Conservation (phyloP, 331 rosid species). For the Saraca asoca region DNA sequence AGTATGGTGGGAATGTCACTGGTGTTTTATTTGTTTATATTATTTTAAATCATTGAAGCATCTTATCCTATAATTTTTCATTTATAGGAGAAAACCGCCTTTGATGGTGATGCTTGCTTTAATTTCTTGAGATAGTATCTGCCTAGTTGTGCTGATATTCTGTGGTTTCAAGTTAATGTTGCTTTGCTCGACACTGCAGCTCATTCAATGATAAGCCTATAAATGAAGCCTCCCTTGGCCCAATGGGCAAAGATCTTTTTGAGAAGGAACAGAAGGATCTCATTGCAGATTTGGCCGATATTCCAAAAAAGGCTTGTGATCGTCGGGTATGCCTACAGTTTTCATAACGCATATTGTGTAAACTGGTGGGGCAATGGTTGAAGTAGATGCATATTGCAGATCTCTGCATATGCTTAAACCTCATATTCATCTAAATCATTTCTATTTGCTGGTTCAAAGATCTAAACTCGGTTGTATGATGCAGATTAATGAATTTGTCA, state of each 20-base stretch:
- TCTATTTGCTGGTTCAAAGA: not conserved
- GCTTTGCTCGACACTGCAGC: conserved; percentile 37
- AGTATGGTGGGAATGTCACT: no score
- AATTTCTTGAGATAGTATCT: no score
- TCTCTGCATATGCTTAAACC: not conserved
- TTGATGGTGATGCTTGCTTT: no score
- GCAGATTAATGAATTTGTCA: conserved; percentile 93
- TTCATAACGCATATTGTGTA: not conserved
- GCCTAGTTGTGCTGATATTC: no score
- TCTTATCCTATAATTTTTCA: no score
- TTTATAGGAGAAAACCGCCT: no score
- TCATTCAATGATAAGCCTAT: conserved; percentile 82
- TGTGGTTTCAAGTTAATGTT: not conserved
- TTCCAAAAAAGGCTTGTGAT: conserved; percentile 92
- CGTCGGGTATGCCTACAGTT: conserved; percentile 60
- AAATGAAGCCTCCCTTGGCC: conserved; percentile 53
- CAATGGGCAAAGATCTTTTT: conserved; percentile 71
- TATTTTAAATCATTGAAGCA: no score
- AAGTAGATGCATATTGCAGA: not conserved
- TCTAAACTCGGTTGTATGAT: conserved; percentile 27
- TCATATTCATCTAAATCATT: conserved; percentile 5
- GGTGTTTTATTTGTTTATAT: no score
- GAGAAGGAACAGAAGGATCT: conserved; percentile 85
- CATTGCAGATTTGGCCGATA: conserved; percentile 71
- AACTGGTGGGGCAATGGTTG: conserved; percentile 1